Conservation (phyloP, 2,329 filamentous ascomycete genomes). For the Penicillium concentricum region DNA sequence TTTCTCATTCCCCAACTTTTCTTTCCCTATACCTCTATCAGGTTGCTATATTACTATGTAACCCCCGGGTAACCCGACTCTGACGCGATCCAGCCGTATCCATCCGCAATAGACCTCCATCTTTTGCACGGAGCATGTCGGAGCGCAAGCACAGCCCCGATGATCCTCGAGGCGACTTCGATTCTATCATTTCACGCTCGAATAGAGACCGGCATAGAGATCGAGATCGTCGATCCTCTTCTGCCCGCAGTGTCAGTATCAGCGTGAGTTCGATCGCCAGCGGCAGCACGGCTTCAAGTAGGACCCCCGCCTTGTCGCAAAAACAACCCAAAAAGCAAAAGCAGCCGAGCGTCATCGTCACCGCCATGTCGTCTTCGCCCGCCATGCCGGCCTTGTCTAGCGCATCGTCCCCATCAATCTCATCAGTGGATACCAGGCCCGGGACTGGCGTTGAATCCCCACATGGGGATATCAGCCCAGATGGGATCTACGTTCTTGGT, state of each 20-base stretch:
- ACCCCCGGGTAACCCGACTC: background rate
- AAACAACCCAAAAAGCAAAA: constrained; percentile 5
- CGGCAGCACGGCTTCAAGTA: constrained; percentile 2
- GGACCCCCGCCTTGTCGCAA: background rate
- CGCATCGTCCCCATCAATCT: constrained; percentile 28
- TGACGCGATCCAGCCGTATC: constrained; percentile 4
- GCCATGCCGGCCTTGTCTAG: constrained; percentile 34
- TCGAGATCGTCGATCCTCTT: background rate
- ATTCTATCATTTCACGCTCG: background rate
- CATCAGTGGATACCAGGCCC: constrained; percentile 32
- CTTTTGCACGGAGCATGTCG: constrained; percentile 23
- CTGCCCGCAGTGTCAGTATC: background rate
- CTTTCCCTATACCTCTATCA: background rate
- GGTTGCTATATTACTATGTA: constrained; percentile 1
- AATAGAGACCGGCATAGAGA: constrained; percentile 1
- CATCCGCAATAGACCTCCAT: background rate
- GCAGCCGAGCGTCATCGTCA: constrained; percentile 10
- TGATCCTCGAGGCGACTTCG: background rate
- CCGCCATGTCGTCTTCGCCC: constrained; percentile 20
- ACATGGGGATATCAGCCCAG: constrained; percentile 6
- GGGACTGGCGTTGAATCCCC: constrained; percentile 20
- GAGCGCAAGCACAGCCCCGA: constrained; percentile 13
- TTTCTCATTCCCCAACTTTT: background rate
- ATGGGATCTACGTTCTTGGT: constrained; percentile 23
- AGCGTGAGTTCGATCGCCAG: constrained; percentile 3